These are phyloP conservation scores for Tremella fuciformis DNA, from an alignment of 768 basidiomycete genomes.

Conservation along the genomic window DNA sequence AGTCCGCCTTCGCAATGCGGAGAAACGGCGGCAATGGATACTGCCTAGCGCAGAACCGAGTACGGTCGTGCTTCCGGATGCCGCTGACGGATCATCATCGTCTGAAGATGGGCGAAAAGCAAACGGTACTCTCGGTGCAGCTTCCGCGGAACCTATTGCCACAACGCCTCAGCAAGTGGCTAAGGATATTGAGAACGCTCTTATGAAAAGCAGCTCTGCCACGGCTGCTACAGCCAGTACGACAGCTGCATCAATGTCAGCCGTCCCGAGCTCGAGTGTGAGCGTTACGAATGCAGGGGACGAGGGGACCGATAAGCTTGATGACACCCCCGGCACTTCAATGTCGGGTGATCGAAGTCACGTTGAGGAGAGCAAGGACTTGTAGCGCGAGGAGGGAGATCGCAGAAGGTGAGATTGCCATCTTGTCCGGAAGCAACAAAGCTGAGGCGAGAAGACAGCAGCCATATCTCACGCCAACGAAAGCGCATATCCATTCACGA, in stretches of 20 bases:
- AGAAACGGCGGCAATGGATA: conserved; percentile 63
- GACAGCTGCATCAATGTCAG: neutral
- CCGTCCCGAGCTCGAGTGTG: conserved; percentile 6
- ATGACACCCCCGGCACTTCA: conserved; percentile 19
- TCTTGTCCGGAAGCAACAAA: no score
- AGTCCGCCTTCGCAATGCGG: conserved; percentile 63
- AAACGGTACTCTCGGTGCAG: neutral
- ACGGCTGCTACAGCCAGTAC: conserved; percentile 9
- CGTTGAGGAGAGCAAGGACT: conserved; percentile 17
- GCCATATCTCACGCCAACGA: no score
- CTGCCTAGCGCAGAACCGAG: conserved; percentile 61
- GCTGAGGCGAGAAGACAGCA: no score
- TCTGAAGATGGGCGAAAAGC: neutral
- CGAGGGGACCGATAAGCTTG: conserved; percentile 11
- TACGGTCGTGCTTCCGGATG: neutral
- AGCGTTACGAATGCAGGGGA: conserved; percentile 6
- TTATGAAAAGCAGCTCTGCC: conserved; percentile 32
- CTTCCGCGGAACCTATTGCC: neutral
- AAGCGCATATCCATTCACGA: no score
- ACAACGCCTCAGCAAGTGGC: neutral
- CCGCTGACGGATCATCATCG: neutral
- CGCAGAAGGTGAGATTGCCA: no score
- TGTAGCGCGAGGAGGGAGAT: neutral
- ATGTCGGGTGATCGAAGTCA: conserved; percentile 16
- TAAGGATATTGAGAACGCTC: conserved; percentile 28